phyloP scores from a whole-genome alignment of 176 grass and related monocot species.

The Cenchrus purpureus region DNA sequence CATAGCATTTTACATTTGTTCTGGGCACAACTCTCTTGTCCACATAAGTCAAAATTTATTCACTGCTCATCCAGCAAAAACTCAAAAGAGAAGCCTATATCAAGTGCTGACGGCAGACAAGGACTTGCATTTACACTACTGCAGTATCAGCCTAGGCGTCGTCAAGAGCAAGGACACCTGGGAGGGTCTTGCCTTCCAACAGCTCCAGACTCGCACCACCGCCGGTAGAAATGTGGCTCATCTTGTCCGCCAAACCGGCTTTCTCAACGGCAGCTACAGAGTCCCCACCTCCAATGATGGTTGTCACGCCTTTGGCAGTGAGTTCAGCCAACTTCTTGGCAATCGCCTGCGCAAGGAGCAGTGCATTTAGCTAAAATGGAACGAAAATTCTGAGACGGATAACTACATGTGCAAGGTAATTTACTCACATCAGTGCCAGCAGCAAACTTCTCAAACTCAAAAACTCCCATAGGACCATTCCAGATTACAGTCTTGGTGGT shows the following conservation, averaged over 20 bases:
- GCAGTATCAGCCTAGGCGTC: conserved; percentile 51
- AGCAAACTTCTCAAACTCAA: conserved; percentile 91
- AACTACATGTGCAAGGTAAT: background rate
- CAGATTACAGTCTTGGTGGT: conserved; percentile 76
- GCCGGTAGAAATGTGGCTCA: conserved; percentile 92
- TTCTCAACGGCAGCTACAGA: conserved; percentile 90
- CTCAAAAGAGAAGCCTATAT: conserved; percentile 5
- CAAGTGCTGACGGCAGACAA: background rate
- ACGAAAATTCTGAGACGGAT: background rate
- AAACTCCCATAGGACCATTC: conserved; percentile 94
- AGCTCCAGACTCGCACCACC: conserved; percentile 85
- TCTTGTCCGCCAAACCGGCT: conserved; percentile 66
- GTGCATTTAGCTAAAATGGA: background rate
- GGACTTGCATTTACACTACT: background rate
- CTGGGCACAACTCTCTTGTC: conserved; percentile 4
- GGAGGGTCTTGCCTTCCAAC: conserved; percentile 76
- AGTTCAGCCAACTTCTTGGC: conserved; percentile 80
- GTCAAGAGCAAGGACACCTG: conserved; percentile 81
- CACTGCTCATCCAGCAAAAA: conserved; percentile 29
- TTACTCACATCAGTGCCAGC: conserved; percentile 73
- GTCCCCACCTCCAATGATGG: conserved; percentile 83
- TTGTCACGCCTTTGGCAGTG: conserved; percentile 60
- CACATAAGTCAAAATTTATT: conserved; percentile 29
- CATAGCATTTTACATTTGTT: background rate
- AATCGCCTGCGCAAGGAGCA: conserved; percentile 48